A percentile compares a stretch with the other conserved stretches of the same genome.
Evolutionary conservation across 108 stramenopile species (phyloP).

Genomic region (Craspedostauros australis): DNA sequence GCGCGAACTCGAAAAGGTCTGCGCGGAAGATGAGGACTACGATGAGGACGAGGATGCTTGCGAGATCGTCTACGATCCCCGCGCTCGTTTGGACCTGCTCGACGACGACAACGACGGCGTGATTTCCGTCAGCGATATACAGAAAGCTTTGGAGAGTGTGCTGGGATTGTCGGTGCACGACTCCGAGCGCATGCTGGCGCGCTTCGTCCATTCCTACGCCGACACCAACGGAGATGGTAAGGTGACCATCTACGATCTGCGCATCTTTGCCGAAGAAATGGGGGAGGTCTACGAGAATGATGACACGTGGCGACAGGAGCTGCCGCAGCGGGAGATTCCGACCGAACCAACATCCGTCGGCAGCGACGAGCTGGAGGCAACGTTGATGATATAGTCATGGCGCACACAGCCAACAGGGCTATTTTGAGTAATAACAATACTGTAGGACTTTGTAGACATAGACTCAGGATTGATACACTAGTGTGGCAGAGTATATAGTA

Average conservation of each 20-base stretch:
- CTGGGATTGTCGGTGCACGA: constrained; percentile 30
- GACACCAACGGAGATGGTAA: constrained; percentile 29
- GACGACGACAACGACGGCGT: constrained; percentile 27
- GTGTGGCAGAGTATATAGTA: too few species aligned
- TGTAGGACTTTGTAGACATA: too few species aligned
- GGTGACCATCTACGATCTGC: constrained; percentile 31
- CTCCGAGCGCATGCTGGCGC: constrained; percentile 24
- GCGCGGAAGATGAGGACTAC: too few species aligned
- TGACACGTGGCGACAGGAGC: constrained; percentile 1
- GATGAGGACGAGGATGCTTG: constrained; percentile 15
- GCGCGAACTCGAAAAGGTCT: not conserved
- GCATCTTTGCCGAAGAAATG: constrained; percentile 32
- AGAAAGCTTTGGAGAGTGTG: constrained; percentile 30
- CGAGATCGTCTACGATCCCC: not conserved
- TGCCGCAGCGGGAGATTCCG: too few species aligned
- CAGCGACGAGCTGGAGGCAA: too few species aligned
- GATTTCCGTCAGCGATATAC: constrained; percentile 35
- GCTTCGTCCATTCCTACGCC: constrained; percentile 38
- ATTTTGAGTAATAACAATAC: too few species aligned
- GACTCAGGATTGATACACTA: too few species aligned
- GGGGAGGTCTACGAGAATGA: constrained; percentile 12
- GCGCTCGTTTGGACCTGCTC: constrained; percentile 20
- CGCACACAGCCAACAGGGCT: too few species aligned
- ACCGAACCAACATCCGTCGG: too few species aligned
- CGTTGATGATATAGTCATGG: too few species aligned